These are phyloP conservation scores for Podaxis sp. DNA, from an alignment of 768 basidiomycete genomes.

Conservation along the genomic window DNA sequence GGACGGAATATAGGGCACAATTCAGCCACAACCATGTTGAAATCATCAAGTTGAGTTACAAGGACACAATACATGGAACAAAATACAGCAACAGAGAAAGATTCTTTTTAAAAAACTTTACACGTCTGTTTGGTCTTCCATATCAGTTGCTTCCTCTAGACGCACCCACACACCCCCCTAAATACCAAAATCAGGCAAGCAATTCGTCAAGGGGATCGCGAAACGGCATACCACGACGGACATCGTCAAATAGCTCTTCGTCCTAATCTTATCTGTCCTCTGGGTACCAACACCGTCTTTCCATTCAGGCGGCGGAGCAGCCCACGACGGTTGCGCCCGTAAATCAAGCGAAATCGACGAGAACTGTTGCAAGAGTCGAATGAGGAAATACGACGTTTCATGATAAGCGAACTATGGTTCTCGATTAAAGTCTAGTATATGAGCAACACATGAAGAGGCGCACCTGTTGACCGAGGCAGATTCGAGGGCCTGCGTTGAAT, in stretches of 20 bases:
- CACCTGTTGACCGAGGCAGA: constrained; percentile 53
- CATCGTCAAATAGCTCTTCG: constrained; percentile 54
- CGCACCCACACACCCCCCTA: constrained; percentile 31
- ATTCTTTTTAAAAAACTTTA: not conserved
- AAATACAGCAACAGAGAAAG: not conserved
- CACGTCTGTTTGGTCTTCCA: not conserved
- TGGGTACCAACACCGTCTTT: constrained; percentile 34
- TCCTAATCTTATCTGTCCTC: constrained; percentile 45
- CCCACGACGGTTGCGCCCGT: constrained; percentile 42
- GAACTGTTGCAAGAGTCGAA: constrained; percentile 58
- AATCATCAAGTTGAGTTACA: no score
- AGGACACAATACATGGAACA: no score
- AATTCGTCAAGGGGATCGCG: not conserved
- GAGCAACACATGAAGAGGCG: not conserved
- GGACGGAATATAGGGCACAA: not conserved
- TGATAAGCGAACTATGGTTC: constrained; percentile 59
- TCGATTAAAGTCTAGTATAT: not conserved
- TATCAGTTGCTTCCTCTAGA: constrained; percentile 22
- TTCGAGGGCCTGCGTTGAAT: constrained; percentile 52
- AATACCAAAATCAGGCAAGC: not conserved
- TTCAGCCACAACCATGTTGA: no score
- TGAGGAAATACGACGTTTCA: constrained; percentile 62
- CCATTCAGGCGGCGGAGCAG: constrained; percentile 49
- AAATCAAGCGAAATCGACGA: constrained; percentile 42
- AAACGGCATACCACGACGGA: constrained; percentile 27